phyloP scores from a whole-genome alignment of 2,329 filamentous ascomycete species.

The Exophiala sp. region DNA sequence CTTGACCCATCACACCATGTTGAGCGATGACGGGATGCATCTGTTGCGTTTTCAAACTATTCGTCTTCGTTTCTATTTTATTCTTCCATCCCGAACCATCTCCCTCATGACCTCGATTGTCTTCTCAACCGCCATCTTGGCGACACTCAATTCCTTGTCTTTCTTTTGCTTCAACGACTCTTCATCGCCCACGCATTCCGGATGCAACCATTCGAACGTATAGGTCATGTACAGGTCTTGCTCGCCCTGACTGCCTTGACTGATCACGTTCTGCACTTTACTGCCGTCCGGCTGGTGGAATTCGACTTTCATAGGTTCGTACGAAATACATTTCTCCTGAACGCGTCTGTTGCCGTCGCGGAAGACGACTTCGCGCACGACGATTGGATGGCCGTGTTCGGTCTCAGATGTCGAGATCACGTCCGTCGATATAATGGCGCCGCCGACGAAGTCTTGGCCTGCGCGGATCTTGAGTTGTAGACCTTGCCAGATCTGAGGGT shows the following conservation, averaged over 20 bases:
- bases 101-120: constrained; percentile 28
- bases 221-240: constrained; percentile 37
- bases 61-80: constrained; percentile 11
- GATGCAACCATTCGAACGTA: constrained; percentile 39
- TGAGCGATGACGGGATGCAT: too few species aligned
- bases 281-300: constrained; percentile 29
- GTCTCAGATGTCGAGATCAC: constrained; percentile 22
- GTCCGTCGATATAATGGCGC: constrained; percentile 27
- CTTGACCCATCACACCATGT: too few species aligned
- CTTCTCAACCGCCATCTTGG: constrained; percentile 26
- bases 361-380: constrained; percentile 30
- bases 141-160: constrained; percentile 22
- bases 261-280: constrained; percentile 33
- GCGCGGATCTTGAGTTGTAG: constrained; percentile 30
- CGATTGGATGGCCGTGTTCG: constrained; percentile 24
- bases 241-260: constrained; percentile 32
- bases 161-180: constrained; percentile 12
- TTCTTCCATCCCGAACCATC: constrained; percentile 27
- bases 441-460: constrained; percentile 31
- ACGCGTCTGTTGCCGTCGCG: constrained; percentile 25
- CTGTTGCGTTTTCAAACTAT: too few species aligned
- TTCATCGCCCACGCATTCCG: constrained; percentile 24
- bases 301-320: constrained; percentile 29
- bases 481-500: constrained; percentile 36
- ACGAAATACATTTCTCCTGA: constrained; percentile 28